phyloP scores from a whole-genome alignment of 805 yeast species.

The Schwanniomyces occidentalis region DNA sequence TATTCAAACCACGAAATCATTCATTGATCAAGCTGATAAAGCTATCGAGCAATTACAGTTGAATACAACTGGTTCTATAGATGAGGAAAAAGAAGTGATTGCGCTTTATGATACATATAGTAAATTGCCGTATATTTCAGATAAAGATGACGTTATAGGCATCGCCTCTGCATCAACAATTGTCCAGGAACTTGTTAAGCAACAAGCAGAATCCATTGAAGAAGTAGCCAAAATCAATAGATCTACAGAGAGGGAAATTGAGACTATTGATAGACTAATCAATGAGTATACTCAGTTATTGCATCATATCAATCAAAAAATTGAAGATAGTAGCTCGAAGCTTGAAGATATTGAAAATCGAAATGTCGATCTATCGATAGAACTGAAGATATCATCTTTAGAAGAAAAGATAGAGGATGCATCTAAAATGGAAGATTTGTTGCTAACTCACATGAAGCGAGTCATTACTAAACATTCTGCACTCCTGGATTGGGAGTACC shows the following conservation, averaged over 20 bases:
- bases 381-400: conserved; percentile 1
- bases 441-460: conserved; percentile 11
- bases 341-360: conserved; percentile 3
- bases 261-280: neutral
- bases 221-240: conserved; percentile 1
- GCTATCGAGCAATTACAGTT: conserved; percentile 15
- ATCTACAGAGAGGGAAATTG: conserved; percentile 3
- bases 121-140: conserved; percentile 24
- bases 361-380: conserved; percentile 1
- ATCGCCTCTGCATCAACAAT: conserved; percentile 23
- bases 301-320: conserved; percentile 3
- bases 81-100: conserved; percentile 13
- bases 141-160: conserved; percentile 28
- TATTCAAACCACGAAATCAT: conserved; percentile 16
- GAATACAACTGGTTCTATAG: neutral
- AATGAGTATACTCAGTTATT: conserved; percentile 2
- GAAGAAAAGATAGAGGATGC: conserved; percentile 9
- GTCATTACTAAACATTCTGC: conserved; percentile 12
- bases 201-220: conserved; percentile 10
- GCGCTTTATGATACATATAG: conserved; percentile 19
- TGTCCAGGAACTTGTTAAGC: conserved; percentile 6
- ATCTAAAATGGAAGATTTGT: conserved; percentile 4
- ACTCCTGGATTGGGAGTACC: conserved; percentile 8
- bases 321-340: conserved; percentile 3
- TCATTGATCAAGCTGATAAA: conserved; percentile 21